These are phyloP conservation scores for Sanghuangporus weigelae DNA, from an alignment of 1,284 basidiomycete genomes.

Conservation along the genomic window DNA sequence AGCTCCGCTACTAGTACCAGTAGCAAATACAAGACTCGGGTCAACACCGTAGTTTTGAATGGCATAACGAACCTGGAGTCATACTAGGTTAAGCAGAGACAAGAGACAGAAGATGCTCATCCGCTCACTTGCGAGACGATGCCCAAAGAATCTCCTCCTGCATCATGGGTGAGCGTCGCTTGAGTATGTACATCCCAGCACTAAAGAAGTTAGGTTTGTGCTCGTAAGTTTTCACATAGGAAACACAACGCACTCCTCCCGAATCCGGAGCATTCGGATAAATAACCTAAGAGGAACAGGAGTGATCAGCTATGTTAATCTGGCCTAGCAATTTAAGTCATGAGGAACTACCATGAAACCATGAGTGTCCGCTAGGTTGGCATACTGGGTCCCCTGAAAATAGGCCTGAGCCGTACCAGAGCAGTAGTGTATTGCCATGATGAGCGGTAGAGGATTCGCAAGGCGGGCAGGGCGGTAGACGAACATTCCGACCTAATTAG, in stretches of 20 bases:
- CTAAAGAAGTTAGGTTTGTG: neutral
- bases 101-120: neutral
- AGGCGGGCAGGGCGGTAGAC: slow-evolving; percentile 43
- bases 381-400: slow-evolving; percentile 45
- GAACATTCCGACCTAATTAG: slow-evolving; percentile 37
- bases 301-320: too few species aligned
- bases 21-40: slow-evolving; percentile 39
- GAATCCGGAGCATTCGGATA: slow-evolving; percentile 43
- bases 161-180: slow-evolving; percentile 48
- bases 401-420: slow-evolving; percentile 45
- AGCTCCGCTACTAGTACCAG: slow-evolving; percentile 49
- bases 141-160: slow-evolving; percentile 47
- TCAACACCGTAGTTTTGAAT: slow-evolving; percentile 45
- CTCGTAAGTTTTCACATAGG: neutral
- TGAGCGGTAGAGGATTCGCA: slow-evolving; percentile 37
- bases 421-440: slow-evolving; percentile 51
- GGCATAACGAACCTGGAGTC: slow-evolving; percentile 29
- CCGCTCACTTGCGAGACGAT: slow-evolving; percentile 41
- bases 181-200: slow-evolving; percentile 53
- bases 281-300: slow-evolving; percentile 21
- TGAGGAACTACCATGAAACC: slow-evolving; percentile 32
- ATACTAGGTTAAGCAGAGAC: neutral
- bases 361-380: slow-evolving; percentile 39
- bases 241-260: slow-evolving; percentile 25
- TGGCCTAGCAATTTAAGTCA: too few species aligned